Evolutionary conservation across 208 protist genomes (phyloP).

Genomic region (Trypanosoma lewisi): DNA sequence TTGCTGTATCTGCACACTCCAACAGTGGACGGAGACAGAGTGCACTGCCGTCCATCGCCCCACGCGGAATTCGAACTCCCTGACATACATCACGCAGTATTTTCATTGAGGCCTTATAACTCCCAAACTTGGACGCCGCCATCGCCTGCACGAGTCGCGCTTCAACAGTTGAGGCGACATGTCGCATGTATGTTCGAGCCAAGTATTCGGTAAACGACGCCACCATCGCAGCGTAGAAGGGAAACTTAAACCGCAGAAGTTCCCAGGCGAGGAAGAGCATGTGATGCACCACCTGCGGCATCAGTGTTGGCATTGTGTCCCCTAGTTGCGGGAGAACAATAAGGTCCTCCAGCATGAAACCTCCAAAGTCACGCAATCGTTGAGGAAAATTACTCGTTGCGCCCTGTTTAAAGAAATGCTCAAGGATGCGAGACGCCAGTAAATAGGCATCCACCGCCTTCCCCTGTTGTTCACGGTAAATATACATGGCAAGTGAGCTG

Average conservation of each 20-base stretch:
- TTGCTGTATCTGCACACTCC: slow-evolving; percentile 13
- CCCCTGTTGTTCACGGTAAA: slow-evolving; percentile 46
- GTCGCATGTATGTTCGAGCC: slow-evolving; percentile 42
- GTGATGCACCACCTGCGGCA: slow-evolving; percentile 43
- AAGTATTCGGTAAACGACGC: slow-evolving; percentile 67
- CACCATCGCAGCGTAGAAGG: slow-evolving; percentile 49
- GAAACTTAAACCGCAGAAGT: slow-evolving; percentile 45
- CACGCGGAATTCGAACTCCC: slow-evolving; percentile 45
- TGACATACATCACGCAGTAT: slow-evolving; percentile 54
- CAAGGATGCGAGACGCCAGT: slow-evolving; percentile 44
- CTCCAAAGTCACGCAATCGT: slow-evolving; percentile 39
- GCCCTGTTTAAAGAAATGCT: slow-evolving; percentile 35
- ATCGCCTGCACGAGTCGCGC: slow-evolving; percentile 60
- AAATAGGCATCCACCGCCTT: slow-evolving; percentile 53
- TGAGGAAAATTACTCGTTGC: slow-evolving; percentile 29
- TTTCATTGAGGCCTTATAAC: slow-evolving; percentile 58
- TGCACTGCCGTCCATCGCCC: slow-evolving; percentile 17
- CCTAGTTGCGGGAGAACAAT: slow-evolving; percentile 28
- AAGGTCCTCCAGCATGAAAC: slow-evolving; percentile 32
- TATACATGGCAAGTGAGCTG: slow-evolving; percentile 62
- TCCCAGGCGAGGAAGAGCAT: slow-evolving; percentile 52
- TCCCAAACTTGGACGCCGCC: slow-evolving; percentile 52
- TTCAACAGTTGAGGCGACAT: slow-evolving; percentile 44
- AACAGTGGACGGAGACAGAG: slow-evolving; percentile 9
- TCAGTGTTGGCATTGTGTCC: slow-evolving; percentile 27